Evolutionary conservation across 2,329 filamentous ascomycete species (phyloP), one percentile per base, ranked within the genome.

Genomic region (Ilyonectria destructans): DNA sequence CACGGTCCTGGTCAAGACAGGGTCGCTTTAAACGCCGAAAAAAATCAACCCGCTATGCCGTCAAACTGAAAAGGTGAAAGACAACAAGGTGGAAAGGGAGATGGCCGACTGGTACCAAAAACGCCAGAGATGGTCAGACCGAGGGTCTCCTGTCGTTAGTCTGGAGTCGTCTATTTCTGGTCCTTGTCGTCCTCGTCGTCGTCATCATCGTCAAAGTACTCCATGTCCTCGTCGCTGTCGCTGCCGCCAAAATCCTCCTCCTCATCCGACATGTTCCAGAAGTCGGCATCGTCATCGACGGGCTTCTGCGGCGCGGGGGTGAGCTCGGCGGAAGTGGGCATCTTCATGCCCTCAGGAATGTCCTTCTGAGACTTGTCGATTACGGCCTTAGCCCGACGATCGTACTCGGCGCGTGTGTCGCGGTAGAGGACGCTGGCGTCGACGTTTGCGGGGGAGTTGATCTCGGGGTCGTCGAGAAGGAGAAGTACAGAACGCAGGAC

Each of bases 401-500:
- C 90, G 85, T 97, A 99, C 35, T 85, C 81, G 1, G 85, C 84
- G 0, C 90, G 90, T 35, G 91, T 82, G 74, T 95, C 94, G 68
- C 96, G 91, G 77, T 97, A 92, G 85, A 95, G 89, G 26, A 98
- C 92, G 65, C 94, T 90, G 2, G 96, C 96, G 74, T 98, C 96
- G 62, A 98, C 95, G 79, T 98, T 98, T 70, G 96, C 96, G 0
- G 96, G 94, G 0, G 95, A 97, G 74, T 91, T 94, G 76, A 97
- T 94, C 81, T 99, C 96, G 15, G 96, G 94, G 75, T 97, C 94
- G 79, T 98, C 96, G 62, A 99, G 90, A 2, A 99, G 89, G 6
- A 96, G 92, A 8, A 98, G 89, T 19, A 98, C 93, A 9, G 94
- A 97, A 69, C 97, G 94, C 19, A 99, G 88, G 40, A 99, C 95